Evolutionary conservation across 2,329 filamentous ascomycete genomes (phyloP), one percentile per base, ranked within the genome.

Genomic region (Aspergillus oerlinghausenensis): DNA sequence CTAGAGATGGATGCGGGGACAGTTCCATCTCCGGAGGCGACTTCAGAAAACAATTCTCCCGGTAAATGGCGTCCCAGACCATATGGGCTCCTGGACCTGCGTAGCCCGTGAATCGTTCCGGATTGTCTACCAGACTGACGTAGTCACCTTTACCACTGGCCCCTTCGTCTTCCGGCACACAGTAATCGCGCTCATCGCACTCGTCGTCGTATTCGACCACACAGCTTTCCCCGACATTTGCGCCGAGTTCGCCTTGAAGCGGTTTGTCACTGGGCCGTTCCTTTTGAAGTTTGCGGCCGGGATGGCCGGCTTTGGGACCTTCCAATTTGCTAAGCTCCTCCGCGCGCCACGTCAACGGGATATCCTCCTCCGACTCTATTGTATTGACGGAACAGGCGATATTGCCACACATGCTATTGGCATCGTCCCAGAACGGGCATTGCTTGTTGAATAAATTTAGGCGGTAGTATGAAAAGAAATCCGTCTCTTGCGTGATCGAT

Each of bases 391-490:
- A 90, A 72, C 94, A 99, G 21, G 92, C 94, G 65, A 96, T 92
- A 76, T 99, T 99, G 63, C 92, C 94, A 75, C 94, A 99, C 82
- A 97, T 90, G 73, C 90, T 90, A 74, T 89, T 88, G 60, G 92
- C 88, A 73, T 99, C 94, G 70, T 87, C 85, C 93, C 94, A 99
- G 73, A 97, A 99, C 0, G 94, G 94, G 70, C 94, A 99, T 76
- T 85, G 86, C 75, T 94, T 96, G 75, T 95, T 89, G 76, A 91
- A 99, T 21, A 99, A 83, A 73, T 97, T 97, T 49, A 99, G 79
- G 56, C 94, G 88, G 78, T 97, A 99, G 76, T 97, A 92, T 53
- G 93, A 93, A 77, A 99, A 99, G 82, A 97, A 99, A 75, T 99
- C 94, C 73, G 93, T 96, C 53, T 89, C 86, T 65, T 85, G 85